A percentile compares a stretch with the other conserved stretches of the same genome.
phyloP scores from a whole-genome alignment of 2,329 filamentous ascomycete species.

The Pseudopyricularia javanii region DNA sequence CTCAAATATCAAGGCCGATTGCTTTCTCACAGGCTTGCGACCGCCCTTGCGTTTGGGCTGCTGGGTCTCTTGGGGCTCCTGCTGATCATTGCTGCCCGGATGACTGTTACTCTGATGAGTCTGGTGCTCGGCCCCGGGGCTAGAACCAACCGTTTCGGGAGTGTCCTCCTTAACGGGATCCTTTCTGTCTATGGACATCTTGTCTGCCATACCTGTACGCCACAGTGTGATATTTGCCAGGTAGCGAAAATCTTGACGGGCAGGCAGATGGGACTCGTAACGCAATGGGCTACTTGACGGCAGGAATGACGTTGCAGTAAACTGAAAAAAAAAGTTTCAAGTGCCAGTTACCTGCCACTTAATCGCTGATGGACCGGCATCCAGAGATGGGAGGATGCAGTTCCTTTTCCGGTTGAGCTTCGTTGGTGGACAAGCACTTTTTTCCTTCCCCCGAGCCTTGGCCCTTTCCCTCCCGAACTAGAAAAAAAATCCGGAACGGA shows the following conservation, averaged over 20 bases:
- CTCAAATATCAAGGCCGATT: too few relatives aligned
- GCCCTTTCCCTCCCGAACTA: too few relatives aligned
- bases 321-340: constrained; percentile 3
- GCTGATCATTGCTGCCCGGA: constrained; percentile 14
- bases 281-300: neutral
- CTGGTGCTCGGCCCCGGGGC: constrained; percentile 40
- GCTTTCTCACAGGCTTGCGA: constrained; percentile 68
- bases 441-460: too few relatives aligned
- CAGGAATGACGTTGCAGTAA: constrained; percentile 1
- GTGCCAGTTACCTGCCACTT: constrained; percentile 4
- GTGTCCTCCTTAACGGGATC: constrained; percentile 39
- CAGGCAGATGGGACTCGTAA: neutral
- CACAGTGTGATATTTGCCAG: constrained; percentile 14
- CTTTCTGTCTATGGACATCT: constrained; percentile 55
- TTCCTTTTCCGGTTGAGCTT: neutral
- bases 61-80: constrained; percentile 35
- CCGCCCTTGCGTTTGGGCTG: constrained; percentile 93
- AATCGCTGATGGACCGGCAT: constrained; percentile 1
- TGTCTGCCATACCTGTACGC: constrained; percentile 46
- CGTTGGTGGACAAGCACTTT: neutral
- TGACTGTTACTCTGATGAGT: constrained; percentile 10
- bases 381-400: neutral
- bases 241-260: neutral
- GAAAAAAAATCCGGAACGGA: neutral
- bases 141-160: constrained; percentile 49